Evolutionary conservation across 2,329 filamentous ascomycete species (phyloP).

Genomic region (Cladosporium sp.): DNA sequence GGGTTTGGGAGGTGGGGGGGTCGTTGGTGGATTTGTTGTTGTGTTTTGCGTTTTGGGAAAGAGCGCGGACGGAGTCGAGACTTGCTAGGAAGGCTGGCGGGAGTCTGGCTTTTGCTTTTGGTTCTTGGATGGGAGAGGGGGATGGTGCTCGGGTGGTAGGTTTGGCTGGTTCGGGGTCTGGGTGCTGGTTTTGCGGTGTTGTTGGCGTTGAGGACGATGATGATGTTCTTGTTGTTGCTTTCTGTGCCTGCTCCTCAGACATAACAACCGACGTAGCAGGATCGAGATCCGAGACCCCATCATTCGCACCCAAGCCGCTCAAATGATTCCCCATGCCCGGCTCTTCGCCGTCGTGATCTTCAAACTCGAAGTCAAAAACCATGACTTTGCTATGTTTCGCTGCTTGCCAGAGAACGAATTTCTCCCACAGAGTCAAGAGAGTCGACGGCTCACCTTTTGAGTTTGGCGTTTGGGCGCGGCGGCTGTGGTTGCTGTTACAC

Average conservation of each 20-base stretch:
- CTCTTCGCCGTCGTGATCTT: not conserved
- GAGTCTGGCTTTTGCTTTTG: no score
- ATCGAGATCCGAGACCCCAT: not conserved
- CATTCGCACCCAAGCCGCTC: no score
- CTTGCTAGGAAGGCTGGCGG: not conserved
- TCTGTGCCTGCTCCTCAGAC: not conserved
- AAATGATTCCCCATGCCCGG: not conserved
- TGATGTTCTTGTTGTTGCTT: not conserved
- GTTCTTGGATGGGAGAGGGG: no score
- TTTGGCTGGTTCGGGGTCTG: not conserved
- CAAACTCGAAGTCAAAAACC: conserved; percentile 6
- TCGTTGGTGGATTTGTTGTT: not conserved
- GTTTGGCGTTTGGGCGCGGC: not conserved
- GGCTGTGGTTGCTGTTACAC: not conserved
- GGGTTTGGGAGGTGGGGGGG: not conserved
- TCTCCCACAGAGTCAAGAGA: not conserved
- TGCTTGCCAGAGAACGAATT: not conserved
- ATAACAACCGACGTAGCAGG: not conserved
- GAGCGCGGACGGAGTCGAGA: not conserved
- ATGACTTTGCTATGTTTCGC: not conserved
- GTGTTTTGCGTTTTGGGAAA: not conserved
- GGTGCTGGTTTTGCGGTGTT: not conserved
- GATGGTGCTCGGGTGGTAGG: no score
- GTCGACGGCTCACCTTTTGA: not conserved
- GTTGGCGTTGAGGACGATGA: no score